Conservation (phyloP, 345 rosid species). For the Cardamine chenopodiifolia region DNA sequence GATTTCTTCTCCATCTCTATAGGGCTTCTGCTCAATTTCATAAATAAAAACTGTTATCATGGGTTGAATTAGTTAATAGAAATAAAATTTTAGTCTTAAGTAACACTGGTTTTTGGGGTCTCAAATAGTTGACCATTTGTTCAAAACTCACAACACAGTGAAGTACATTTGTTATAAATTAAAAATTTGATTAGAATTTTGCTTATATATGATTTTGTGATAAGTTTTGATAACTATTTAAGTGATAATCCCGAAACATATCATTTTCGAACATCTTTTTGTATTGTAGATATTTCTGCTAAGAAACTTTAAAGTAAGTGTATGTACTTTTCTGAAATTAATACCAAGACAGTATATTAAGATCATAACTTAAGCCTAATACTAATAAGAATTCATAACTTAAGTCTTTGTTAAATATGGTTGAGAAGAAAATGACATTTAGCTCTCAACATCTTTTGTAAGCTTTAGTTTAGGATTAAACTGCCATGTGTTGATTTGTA, state of each 20-base stretch:
- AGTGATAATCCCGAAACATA: background rate
- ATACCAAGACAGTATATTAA: background rate
- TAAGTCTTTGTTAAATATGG: conserved; percentile 3
- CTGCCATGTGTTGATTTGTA: background rate
- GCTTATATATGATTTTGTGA: background rate
- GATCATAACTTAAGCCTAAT: too few relatives aligned
- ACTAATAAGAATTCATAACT: background rate
- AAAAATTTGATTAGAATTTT: background rate
- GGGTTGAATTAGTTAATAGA: conserved; percentile 3
- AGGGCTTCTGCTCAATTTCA: conserved; percentile 47
- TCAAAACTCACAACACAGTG: background rate
- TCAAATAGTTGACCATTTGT: background rate
- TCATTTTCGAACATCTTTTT: background rate
- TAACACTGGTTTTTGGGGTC: background rate
- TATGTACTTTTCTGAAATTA: background rate
- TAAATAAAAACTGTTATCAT: background rate
- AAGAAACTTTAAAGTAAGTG: background rate
- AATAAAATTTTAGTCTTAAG: background rate
- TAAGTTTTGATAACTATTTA: background rate
- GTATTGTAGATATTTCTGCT: background rate
- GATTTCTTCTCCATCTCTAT: conserved; percentile 59
- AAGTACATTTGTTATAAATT: background rate
- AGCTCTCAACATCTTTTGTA: conserved; percentile 3
- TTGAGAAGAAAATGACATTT: conserved; percentile 10
- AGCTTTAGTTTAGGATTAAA: conserved; percentile 11